Conservation (phyloP, 2,329 filamentous ascomycete species). For the Penicillium brasilianum region DNA sequence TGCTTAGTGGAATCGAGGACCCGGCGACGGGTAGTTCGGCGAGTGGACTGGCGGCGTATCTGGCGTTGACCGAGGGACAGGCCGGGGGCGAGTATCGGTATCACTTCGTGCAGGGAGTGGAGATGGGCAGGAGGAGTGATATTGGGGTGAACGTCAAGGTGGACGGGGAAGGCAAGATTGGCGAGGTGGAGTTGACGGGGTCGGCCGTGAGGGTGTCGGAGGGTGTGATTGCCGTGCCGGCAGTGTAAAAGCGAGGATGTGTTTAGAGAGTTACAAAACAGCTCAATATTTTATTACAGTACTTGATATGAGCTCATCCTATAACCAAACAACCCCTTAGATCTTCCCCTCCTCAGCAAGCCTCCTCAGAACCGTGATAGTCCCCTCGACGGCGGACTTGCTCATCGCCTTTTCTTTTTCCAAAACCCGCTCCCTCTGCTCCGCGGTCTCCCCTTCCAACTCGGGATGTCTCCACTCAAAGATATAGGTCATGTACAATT, state of each 20-base stretch:
- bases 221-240: conserved; percentile 38
- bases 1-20: conserved; percentile 38
- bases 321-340: no score
- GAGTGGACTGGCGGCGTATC: conserved; percentile 60
- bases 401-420: conserved; percentile 31
- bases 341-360: conserved; percentile 26
- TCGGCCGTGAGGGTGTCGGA: conserved; percentile 43
- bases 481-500: conserved; percentile 48
- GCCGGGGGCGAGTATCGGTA: conserved; percentile 46
- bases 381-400: conserved; percentile 29
- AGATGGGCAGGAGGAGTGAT: conserved; percentile 63
- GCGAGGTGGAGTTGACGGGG: conserved; percentile 42
- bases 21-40: conserved; percentile 62
- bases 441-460: conserved; percentile 3
- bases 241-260: no score
- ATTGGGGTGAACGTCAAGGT: conserved; percentile 41
- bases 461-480: conserved; percentile 48
- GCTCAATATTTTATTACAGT: no score
- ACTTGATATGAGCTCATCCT: no score
- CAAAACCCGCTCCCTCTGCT: conserved; percentile 12
- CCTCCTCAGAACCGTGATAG: conserved; percentile 25
- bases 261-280: no score
- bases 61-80: conserved; percentile 54
- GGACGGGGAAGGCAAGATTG: conserved; percentile 34
- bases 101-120: conserved; percentile 67